Conservation (phyloP, 495 filamentous ascomycete genomes). For the Hypoxylon perforatum region DNA sequence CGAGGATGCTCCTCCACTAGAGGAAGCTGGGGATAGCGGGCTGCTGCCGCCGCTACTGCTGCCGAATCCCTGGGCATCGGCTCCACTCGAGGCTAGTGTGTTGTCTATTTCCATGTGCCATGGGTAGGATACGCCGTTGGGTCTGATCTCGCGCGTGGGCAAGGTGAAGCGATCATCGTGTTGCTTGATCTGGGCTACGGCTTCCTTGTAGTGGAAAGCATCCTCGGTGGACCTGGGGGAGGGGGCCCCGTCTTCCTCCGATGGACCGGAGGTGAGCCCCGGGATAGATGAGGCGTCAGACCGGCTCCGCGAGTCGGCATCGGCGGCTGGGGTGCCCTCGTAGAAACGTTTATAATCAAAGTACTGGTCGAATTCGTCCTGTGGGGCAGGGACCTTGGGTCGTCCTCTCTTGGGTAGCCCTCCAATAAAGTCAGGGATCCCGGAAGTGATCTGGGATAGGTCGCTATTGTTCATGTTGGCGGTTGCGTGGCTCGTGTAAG, state of each 20-base stretch:
- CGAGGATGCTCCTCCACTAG: slow-evolving; percentile 30
- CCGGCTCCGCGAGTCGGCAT: slow-evolving; percentile 48
- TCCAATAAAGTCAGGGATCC: slow-evolving; percentile 49
- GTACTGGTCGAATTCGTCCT: slow-evolving; percentile 46
- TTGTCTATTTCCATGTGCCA: slow-evolving; percentile 48
- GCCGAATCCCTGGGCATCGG: slow-evolving; percentile 28
- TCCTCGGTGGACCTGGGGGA: slow-evolving; percentile 46
- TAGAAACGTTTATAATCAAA: slow-evolving; percentile 50
- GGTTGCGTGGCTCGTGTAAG: slow-evolving; percentile 52
- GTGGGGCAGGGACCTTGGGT: slow-evolving; percentile 41
- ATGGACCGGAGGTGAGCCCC: slow-evolving; percentile 48
- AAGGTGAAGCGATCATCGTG: slow-evolving; percentile 50
- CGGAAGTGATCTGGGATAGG: slow-evolving; percentile 49
- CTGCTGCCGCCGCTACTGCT: slow-evolving; percentile 18
- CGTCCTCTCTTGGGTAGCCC: slow-evolving; percentile 41
- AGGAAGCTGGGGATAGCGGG: slow-evolving; percentile 37
- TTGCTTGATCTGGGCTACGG: slow-evolving; percentile 45
- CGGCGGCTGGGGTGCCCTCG: slow-evolving; percentile 40
- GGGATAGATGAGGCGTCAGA: slow-evolving; percentile 48
- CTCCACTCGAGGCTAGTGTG: slow-evolving; percentile 35
- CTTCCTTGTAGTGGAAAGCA: slow-evolving; percentile 46
- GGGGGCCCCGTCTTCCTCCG: slow-evolving; percentile 49
- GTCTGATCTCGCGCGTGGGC: slow-evolving; percentile 46
- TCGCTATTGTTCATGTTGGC: slow-evolving; percentile 43
- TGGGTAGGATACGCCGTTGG: slow-evolving; percentile 45